phyloP scores from a whole-genome alignment of 2,329 filamentous ascomycete genomes.

The Penicillium aurantiogriseum region DNA sequence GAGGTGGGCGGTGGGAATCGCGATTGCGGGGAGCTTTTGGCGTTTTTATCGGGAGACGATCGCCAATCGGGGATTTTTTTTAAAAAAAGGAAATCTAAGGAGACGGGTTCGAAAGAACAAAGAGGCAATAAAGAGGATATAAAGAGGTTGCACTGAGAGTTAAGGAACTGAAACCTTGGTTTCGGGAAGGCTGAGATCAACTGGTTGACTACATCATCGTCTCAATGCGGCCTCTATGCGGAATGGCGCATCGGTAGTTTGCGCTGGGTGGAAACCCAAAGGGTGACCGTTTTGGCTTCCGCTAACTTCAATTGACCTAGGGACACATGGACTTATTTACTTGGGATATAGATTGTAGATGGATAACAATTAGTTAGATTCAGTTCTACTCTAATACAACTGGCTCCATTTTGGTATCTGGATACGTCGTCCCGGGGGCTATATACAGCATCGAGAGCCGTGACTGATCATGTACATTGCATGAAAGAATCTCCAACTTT shows the following conservation, averaged over 20 bases:
- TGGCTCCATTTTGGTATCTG: conserved; percentile 21
- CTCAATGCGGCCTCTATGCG: conserved; percentile 17
- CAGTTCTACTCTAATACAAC: conserved; percentile 7
- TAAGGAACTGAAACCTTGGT: conserved; percentile 7
- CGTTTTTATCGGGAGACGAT: conserved; percentile 1
- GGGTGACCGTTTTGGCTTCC: no score
- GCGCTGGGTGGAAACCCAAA: no score
- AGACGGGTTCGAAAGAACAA: not conserved
- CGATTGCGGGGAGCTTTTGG: conserved; percentile 27
- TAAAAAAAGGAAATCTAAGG: not conserved
- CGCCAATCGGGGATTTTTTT: not conserved
- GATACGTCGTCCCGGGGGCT: conserved; percentile 25
- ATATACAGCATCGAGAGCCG: conserved; percentile 33
- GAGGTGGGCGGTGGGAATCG: conserved; percentile 18
- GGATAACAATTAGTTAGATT: not conserved
- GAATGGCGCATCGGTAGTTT: no score
- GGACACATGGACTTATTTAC: no score
- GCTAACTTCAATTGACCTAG: not conserved
- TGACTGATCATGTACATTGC: conserved; percentile 33
- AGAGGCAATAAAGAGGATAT: not conserved
- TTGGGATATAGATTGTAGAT: not conserved
- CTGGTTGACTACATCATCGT: conserved; percentile 13
- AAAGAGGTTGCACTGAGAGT: not conserved
- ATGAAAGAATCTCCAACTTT: conserved; percentile 20
- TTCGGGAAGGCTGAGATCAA: not conserved